Base-by-base conservation (phyloP, 2,329 filamentous ascomycete species). In the Neofusicoccum cordaticola region DNA sequence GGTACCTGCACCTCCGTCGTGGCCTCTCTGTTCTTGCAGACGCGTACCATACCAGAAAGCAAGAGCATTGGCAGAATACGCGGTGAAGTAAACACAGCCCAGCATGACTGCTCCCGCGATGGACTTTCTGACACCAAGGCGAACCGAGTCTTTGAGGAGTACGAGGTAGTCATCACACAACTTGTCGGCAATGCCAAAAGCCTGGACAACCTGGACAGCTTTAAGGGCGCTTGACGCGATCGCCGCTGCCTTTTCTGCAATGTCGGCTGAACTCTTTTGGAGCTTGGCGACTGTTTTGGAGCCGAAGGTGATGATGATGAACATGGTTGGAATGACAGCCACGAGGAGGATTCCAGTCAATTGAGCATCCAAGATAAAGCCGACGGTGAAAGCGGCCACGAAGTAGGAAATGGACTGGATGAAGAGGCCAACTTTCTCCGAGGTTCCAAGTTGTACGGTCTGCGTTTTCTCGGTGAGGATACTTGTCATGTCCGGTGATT, bases 271-370 rank as follows among this genome's bases (percentile, higher is more conserved):
- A 47, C 75, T 69, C 50, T 77, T 77, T 5, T 78, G 76, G 37
- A 77, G 75, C 53, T 75, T 78, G 7, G 79, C 77, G 7, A 81
- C 74, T 4, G 70, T 68, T 34, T 74, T 78, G 1, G 80, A 81
- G 8, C 81, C 80, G 34, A 75, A 70, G 2, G 74, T 72, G 22
- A 82, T 78, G 50, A 81, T 75, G 12, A 78, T 68, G 3, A 76
- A 70, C 75, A 85, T 82, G 1, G 81, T 74, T 9, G 83, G 82
- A 47, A 84, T 80, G n/a, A 83, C 80, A 1, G 79, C 78, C 8
- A 73, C 67, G 63, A 82, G 71, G 66, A 81, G 72, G 35, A 81
- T 77, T 11, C 74, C 78, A 6, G 80, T 78, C 13, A 81, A 73
- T 65, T 70, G 75, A 3, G 79, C 71, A 63, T 79, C 78, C 39